Evolutionary conservation across 257 asterid genomes (phyloP).

Genomic region (Salvia miltiorrhiza): DNA sequence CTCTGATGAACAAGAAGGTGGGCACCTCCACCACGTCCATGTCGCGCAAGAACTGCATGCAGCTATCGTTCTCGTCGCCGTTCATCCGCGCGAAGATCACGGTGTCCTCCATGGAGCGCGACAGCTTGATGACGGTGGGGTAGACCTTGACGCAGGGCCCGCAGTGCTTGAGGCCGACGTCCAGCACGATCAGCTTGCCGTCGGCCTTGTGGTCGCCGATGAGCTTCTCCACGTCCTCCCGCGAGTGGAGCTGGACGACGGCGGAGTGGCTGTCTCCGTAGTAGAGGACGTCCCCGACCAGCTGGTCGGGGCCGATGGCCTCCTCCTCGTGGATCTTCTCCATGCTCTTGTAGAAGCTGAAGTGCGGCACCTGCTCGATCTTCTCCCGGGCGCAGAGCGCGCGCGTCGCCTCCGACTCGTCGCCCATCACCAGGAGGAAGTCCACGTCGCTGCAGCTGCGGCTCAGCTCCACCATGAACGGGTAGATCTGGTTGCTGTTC

Average conservation of each 20-base stretch:
- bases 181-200: conserved; percentile 61
- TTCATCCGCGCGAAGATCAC: conserved; percentile 94
- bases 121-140: conserved; percentile 84
- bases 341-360: conserved; percentile 89
- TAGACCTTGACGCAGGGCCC: conserved; percentile 98
- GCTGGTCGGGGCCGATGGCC: conserved; percentile 78
- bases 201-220: conserved; percentile 56
- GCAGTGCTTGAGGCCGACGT: conserved; percentile 92
- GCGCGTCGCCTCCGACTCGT: conserved; percentile 68
- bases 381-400: conserved; percentile 73
- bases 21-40: conserved; percentile 92
- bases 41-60: conserved; percentile 86
- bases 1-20: conserved; percentile 86
- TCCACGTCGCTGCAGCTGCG: conserved; percentile 82
- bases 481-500: conserved; percentile 64
- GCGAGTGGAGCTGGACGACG: conserved; percentile 73
- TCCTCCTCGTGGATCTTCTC: conserved; percentile 96
- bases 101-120: conserved; percentile 70
- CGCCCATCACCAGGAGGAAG: conserved; percentile 81
- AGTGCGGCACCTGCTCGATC: conserved; percentile 69
- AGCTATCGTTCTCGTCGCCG: conserved; percentile 94
- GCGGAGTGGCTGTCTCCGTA: conserved; percentile 88
- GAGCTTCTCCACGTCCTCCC: conserved; percentile 72
- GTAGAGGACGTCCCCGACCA: conserved; percentile 85
- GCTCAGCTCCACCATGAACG: conserved; percentile 88